A percentile compares a stretch with the other conserved stretches of the same genome.
These are phyloP conservation scores for Moricandia moricandioides DNA, from an alignment of 345 rosid genomes.

Conservation along the genomic window DNA sequence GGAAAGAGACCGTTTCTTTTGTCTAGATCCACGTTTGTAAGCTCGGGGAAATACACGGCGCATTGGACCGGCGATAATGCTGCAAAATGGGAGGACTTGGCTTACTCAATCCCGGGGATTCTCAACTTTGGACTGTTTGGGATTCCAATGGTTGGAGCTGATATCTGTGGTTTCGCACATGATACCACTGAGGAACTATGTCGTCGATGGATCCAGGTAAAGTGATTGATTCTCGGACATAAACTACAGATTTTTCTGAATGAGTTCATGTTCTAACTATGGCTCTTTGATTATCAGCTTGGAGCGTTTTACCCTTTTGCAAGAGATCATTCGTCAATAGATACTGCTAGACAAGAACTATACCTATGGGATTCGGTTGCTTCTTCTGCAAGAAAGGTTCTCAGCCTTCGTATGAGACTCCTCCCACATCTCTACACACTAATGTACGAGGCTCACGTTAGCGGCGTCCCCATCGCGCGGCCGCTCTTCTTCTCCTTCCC, in stretches of 20 bases:
- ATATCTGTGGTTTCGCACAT: constrained; percentile 62
- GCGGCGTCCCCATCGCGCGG: constrained; percentile 67
- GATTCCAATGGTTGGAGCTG: constrained; percentile 84
- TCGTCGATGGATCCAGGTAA: constrained; percentile 74
- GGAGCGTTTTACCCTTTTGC: constrained; percentile 86
- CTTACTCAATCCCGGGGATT: constrained; percentile 55
- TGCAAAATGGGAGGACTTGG: constrained; percentile 67
- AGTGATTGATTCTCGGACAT: constrained; percentile 3
- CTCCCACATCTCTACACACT: constrained; percentile 72
- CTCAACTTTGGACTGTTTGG: constrained; percentile 72
- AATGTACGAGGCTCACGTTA: constrained; percentile 57
- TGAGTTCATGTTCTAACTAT: constrained; percentile 22
- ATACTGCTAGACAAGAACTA: constrained; percentile 54
- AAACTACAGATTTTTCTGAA: neutral
- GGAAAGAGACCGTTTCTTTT: constrained; percentile 70
- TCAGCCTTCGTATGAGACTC: constrained; percentile 60
- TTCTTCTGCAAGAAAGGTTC: constrained; percentile 58
- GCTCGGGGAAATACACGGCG: constrained; percentile 74
- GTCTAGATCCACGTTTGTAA: constrained; percentile 64
- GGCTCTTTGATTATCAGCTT: constrained; percentile 40
- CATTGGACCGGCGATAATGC: constrained; percentile 84
- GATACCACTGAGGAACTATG: constrained; percentile 71
- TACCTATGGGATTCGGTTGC: constrained; percentile 80
- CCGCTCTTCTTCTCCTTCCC: constrained; percentile 80
- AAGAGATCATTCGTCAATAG: constrained; percentile 56